Base-by-base conservation (phyloP, 1,139 yeast genomes). In the Komagataea norvegica region DNA sequence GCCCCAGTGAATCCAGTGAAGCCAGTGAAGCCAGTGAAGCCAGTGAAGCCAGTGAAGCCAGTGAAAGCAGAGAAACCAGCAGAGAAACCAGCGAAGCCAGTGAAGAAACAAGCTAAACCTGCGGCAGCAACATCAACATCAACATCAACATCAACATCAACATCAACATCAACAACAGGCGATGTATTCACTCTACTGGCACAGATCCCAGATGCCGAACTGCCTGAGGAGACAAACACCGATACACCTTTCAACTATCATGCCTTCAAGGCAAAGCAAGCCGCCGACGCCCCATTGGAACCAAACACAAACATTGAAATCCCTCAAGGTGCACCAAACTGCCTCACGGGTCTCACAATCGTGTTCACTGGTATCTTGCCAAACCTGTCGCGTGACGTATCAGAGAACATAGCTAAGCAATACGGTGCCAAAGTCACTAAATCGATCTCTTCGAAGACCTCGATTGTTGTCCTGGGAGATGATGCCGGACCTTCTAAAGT, bases 401-500 rank as follows among this genome's bases (percentile, higher is more conserved):
- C 91, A 17, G 93, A 83, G 52, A 71, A 72, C 23, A 57, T 86
- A 19, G 95, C 96, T 5, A 80, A 85, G 52, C 70, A 73, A 46
- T 88, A 89, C 53, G 98, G 98, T 13, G 99, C 96, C n/a, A 81
- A 81, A 52, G 95, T 89, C 10, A 86, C 96, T 2, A 77, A 86
- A 47, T 75, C 96, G 0, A 83, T 91, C 22, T 84, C 93, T 37
- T 79, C 87, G 16, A 85, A 82, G 54, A 93, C 98, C 0, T 77
- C 87, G 25, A 69, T 88, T 33, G 96, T 91, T 6, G 96, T 91
- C 2, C 69, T 93, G 22, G 99, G 99, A 6, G 87, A 76, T 36
- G 96, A 91, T 49, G 98, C 98, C 1, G 99, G 99, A 0, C 97
- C 98, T 2, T 79, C 88, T n/a, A 91, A 91, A 60, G 77, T 91